Evolutionary conservation across 2,329 filamentous ascomycete species (phyloP), one percentile per base, ranked within the genome.

Genomic region (Periconia macrospinosa): DNA sequence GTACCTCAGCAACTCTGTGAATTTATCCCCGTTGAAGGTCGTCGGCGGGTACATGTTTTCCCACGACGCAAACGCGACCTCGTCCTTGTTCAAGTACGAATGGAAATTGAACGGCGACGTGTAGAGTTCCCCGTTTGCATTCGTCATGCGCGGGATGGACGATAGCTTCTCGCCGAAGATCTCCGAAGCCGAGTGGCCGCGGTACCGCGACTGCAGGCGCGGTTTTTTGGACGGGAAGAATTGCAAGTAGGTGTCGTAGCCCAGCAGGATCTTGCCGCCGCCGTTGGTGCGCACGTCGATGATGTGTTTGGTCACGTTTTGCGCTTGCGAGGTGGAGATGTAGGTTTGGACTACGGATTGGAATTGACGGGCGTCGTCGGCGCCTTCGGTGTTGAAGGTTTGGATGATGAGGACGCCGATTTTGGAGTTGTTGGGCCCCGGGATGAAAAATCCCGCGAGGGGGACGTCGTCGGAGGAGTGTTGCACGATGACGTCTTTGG

Each of bases 251-350:
- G 67, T 63, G 52, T 78, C 75, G 59, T 75, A 75, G 37, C 72
- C 76, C 0, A 70, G 64, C 5, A 73, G 51, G 8, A 75, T 64
- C 18, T 66, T 70, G 14, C 87, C 87, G 19, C 87, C 87, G 0
- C 75, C 76, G 60, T 90, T 90, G 10, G 74, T 77, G 5, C 82
- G 80, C 6, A 90, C 62, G 60, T 90, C 87, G 56, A 90, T 82
- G 45, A 90, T 76, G 7, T 89, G 74, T 62, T 83, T 86, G 20
- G 74, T 80, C 59, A 85, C 83, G 1, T 78, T 76, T 6, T 76
- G 75, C 0, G 68, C 60, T 46, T 79, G 76, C n/a, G 79, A 77
- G 23, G 76, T 68, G 0, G 74, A 68, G 14, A 86, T 74, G 61
- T 85, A 81, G 0, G 68, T 37, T 27, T 77, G 60, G 3, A 79